A percentile compares a stretch with the other conserved stretches of the same genome.
Conservation (phyloP, 257 asterid species). For the Rubia yunnanensis region DNA sequence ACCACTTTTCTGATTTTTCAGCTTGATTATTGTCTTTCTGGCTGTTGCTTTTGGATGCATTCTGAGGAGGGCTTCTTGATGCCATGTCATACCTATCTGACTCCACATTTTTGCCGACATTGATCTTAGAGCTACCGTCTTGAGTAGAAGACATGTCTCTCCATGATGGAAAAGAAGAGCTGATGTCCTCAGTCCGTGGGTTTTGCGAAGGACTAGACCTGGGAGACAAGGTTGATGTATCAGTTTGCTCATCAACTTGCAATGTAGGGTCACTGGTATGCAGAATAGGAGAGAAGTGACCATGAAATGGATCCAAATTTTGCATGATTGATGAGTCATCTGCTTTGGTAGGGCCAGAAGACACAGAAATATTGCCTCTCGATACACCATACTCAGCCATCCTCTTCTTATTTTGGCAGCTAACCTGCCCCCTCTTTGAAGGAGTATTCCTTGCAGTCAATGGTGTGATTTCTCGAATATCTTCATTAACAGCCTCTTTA, state of each 20-base stretch:
- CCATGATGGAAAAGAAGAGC: constrained; percentile 27
- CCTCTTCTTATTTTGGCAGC: constrained; percentile 13
- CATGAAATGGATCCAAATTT: constrained; percentile 27
- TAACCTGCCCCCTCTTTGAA: constrained; percentile 22
- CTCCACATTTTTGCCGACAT: constrained; percentile 6
- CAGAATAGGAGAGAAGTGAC: constrained; percentile 11
- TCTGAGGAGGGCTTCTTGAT: constrained; percentile 18
- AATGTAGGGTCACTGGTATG: constrained; percentile 4
- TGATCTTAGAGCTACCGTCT: constrained; percentile 16
- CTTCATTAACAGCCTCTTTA: constrained; percentile 22
- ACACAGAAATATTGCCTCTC: constrained; percentile 13
- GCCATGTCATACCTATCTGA: constrained; percentile 7
- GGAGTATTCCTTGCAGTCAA: constrained; percentile 35
- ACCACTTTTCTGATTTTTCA: constrained; percentile 62
- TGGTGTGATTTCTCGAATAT: constrained; percentile 32
- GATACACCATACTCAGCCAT: constrained; percentile 11
- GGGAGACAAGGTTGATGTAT: constrained; percentile 16
- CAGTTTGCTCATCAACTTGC: constrained; percentile 17
- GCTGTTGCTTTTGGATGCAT: constrained; percentile 16
- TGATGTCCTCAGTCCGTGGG: constrained; percentile 16
- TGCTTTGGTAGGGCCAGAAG: constrained; percentile 10
- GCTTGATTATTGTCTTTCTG: constrained; percentile 34
- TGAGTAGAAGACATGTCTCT: constrained; percentile 27
- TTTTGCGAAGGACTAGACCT: constrained; percentile 16
- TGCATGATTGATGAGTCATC: constrained; percentile 19